Percentiles rank a stretch among this genome's conserved stretches.
Evolutionary conservation across 2,329 filamentous ascomycete species (phyloP).

Genomic region (Exophiala oligosperma): DNA sequence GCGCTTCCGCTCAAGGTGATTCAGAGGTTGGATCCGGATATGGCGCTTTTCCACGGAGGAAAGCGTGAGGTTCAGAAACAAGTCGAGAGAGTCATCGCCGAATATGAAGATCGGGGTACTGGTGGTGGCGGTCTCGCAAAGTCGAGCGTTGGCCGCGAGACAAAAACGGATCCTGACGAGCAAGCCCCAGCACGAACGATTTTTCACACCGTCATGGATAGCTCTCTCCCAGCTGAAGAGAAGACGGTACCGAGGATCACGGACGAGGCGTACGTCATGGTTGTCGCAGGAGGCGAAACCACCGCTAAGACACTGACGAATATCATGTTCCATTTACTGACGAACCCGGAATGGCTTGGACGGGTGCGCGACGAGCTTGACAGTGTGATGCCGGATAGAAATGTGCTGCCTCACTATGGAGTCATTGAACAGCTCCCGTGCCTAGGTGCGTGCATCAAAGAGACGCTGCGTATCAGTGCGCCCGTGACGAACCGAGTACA

Average conservation of each 20-base stretch:
- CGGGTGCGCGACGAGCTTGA: constrained; percentile 11
- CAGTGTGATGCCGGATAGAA: not conserved
- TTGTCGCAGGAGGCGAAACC: constrained; percentile 35
- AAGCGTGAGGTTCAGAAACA: constrained; percentile 9
- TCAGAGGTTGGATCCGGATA: not conserved
- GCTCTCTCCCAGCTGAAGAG: constrained; percentile 29
- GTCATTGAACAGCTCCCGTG: constrained; percentile 31
- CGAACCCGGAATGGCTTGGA: constrained; percentile 1
- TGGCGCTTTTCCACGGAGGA: constrained; percentile 1
- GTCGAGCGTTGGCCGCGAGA: constrained; percentile 5
- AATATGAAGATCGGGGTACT: not conserved
- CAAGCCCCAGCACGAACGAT: constrained; percentile 29
- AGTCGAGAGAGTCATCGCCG: constrained; percentile 12
- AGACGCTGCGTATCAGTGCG: constrained; percentile 9
- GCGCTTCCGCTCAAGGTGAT: no score
- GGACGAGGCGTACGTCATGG: constrained; percentile 34
- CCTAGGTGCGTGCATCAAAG: constrained; percentile 12
- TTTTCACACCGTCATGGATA: constrained; percentile 26
- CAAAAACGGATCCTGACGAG: not conserved
- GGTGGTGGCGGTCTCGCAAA: not conserved
- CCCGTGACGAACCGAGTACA: constrained; percentile 4
- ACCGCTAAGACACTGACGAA: constrained; percentile 32
- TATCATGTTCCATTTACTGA: constrained; percentile 34
- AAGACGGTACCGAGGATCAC: constrained; percentile 32
- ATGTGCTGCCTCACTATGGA: not conserved